phyloP scores from a whole-genome alignment of 2,329 filamentous ascomycete genomes.

The Cadophora sp. region DNA sequence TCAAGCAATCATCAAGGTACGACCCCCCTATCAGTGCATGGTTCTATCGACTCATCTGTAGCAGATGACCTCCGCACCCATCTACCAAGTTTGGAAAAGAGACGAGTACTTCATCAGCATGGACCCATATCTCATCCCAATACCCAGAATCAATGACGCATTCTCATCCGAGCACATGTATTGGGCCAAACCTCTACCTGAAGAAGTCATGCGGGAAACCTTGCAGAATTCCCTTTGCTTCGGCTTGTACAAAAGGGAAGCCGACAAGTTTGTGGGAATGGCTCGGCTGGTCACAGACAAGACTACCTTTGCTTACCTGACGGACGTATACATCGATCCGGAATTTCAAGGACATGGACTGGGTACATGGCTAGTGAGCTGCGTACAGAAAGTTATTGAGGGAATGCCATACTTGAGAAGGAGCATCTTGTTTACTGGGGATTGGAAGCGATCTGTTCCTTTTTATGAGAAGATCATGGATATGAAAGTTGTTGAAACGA shows the following conservation, averaged over 20 bases:
- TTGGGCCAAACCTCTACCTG: slow-evolving; percentile 62
- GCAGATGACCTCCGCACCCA: not conserved
- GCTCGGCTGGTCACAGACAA: slow-evolving; percentile 71
- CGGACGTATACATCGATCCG: slow-evolving; percentile 69
- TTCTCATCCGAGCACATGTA: slow-evolving; percentile 52
- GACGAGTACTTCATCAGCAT: not conserved
- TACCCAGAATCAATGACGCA: no score
- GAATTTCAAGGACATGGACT: slow-evolving; percentile 66
- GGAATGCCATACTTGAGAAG: slow-evolving; percentile 65
- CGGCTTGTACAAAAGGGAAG: slow-evolving; percentile 54
- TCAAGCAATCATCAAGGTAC: no score
- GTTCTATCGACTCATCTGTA: not conserved
- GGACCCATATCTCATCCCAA: not conserved
- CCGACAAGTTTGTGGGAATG: slow-evolving; percentile 54
- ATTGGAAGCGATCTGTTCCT: slow-evolving; percentile 28
- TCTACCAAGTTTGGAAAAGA: not conserved
- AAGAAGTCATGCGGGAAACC: slow-evolving; percentile 55
- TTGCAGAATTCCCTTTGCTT: slow-evolving; percentile 65
- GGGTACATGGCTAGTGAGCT: slow-evolving; percentile 68
- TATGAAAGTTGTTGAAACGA: slow-evolving; percentile 29
- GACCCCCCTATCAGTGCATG: no score
- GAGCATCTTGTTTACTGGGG: slow-evolving; percentile 59
- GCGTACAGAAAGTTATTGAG: slow-evolving; percentile 61
- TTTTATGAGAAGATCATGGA: slow-evolving; percentile 41
- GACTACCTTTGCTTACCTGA: slow-evolving; percentile 71